Conservation (phyloP, 2,329 filamentous ascomycete genomes). For the Alternaria dauci region DNA sequence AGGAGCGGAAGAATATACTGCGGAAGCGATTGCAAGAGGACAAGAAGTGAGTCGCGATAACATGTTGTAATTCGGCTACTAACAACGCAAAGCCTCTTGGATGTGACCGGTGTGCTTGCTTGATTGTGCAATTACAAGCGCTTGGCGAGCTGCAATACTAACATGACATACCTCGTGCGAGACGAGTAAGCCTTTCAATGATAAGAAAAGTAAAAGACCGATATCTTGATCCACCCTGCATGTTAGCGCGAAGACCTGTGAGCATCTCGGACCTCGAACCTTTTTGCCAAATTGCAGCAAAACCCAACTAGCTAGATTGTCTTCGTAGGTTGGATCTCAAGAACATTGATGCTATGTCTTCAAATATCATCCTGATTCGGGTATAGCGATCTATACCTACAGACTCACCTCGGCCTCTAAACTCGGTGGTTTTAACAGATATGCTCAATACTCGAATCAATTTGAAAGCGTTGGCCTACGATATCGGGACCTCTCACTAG, state of each 20-base stretch:
- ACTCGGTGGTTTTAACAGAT: too few relatives aligned
- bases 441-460: too few relatives aligned
- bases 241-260: not conserved
- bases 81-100: not conserved
- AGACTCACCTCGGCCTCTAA: too few relatives aligned
- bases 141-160: not conserved
- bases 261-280: not conserved
- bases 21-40: conserved; percentile 1
- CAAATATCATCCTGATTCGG: too few relatives aligned
- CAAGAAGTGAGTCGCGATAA: conserved; percentile 2
- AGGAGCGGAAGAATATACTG: conserved; percentile 6
- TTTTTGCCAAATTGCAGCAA: not conserved
- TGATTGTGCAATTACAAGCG: not conserved
- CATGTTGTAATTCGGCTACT: not conserved
- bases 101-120: conserved; percentile 4
- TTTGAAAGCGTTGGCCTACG: too few relatives aligned
- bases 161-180: not conserved
- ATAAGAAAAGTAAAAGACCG: not conserved
- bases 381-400: too few relatives aligned
- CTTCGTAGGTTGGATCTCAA: too few relatives aligned
- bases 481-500: too few relatives aligned
- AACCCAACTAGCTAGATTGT: too few relatives aligned
- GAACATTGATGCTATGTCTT: too few relatives aligned
- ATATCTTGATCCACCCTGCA: not conserved
- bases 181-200: not conserved